phyloP scores from a whole-genome alignment of 768 basidiomycete genomes.

The Pleurotus pulmonarius region DNA sequence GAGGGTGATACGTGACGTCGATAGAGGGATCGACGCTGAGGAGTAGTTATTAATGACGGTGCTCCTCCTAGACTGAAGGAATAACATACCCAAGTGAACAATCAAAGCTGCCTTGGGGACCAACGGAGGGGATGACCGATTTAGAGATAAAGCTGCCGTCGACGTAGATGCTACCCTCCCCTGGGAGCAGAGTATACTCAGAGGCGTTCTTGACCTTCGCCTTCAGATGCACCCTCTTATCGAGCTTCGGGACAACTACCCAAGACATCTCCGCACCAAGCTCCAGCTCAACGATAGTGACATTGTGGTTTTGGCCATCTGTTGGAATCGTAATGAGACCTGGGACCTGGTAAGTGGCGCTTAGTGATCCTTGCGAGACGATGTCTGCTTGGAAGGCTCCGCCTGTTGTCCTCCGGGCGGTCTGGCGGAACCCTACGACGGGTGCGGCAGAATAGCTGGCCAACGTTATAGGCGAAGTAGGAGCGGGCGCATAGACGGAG shows the following conservation, averaged over 20 bases:
- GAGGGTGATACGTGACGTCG: constrained; percentile 35
- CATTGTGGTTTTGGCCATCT: constrained; percentile 35
- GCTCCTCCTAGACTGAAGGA: neutral
- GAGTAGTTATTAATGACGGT: neutral
- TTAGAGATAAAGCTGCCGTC: constrained; percentile 55
- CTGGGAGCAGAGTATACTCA: constrained; percentile 47
- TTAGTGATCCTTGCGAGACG: constrained; percentile 33
- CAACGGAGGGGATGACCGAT: constrained; percentile 36
- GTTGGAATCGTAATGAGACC: constrained; percentile 38
- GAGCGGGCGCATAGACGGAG: constrained; percentile 10
- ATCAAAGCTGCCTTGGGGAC: constrained; percentile 40
- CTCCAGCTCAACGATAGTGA: constrained; percentile 33
- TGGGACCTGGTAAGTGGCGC: constrained; percentile 37
- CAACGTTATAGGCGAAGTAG: neutral
- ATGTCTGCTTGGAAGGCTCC: constrained; percentile 12
- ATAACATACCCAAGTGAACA: constrained; percentile 40
- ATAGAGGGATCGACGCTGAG: constrained; percentile 36
- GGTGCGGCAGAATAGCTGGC: too few species aligned
- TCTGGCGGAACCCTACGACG: too few species aligned
- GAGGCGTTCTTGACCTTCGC: constrained; percentile 51
- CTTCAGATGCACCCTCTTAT: constrained; percentile 38
- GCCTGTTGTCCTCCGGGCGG: too few species aligned
- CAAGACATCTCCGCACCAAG: constrained; percentile 39
- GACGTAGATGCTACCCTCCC: constrained; percentile 47
- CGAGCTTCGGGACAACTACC: constrained; percentile 36